phyloP scores from a whole-genome alignment of 1,284 basidiomycete species.

The Apiotrichum gamsii region DNA sequence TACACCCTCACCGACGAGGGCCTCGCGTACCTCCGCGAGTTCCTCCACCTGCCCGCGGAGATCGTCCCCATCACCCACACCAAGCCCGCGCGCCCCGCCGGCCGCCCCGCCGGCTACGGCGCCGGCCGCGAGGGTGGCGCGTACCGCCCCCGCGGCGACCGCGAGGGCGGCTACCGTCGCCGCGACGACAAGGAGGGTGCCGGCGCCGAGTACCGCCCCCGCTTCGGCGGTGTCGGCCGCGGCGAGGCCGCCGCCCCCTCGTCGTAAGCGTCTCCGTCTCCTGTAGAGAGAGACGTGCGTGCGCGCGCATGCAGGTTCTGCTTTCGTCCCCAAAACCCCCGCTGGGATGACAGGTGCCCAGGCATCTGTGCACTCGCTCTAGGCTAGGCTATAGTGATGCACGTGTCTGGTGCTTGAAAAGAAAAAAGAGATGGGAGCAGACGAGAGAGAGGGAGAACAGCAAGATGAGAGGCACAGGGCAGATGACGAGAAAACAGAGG shows the following conservation, averaged over 20 bases:
- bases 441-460: too few species aligned
- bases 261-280: conserved; percentile 48
- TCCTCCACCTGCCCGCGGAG: conserved; percentile 85
- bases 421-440: too few species aligned
- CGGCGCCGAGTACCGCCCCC: conserved; percentile 72
- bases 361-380: not conserved
- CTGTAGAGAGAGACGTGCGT: too few species aligned
- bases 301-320: too few species aligned
- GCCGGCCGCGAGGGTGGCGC: conserved; percentile 57
- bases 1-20: conserved; percentile 91
- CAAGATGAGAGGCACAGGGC: too few species aligned
- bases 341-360: conserved; percentile 28
- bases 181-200: conserved; percentile 61
- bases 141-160: conserved; percentile 74
- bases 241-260: conserved; percentile 58
- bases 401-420: conserved; percentile 5
- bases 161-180: conserved; percentile 66
- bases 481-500: too few species aligned
- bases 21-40: conserved; percentile 89
- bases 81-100: conserved; percentile 70
- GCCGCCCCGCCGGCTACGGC: conserved; percentile 58
- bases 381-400: conserved; percentile 2
- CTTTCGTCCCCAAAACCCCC: too few species aligned
- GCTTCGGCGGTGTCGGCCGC: conserved; percentile 79
- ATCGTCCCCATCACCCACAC: conserved; percentile 95